Evolutionary conservation across 2,329 filamentous ascomycete species (phyloP).

Genomic region (Aspergillus sp.): DNA sequence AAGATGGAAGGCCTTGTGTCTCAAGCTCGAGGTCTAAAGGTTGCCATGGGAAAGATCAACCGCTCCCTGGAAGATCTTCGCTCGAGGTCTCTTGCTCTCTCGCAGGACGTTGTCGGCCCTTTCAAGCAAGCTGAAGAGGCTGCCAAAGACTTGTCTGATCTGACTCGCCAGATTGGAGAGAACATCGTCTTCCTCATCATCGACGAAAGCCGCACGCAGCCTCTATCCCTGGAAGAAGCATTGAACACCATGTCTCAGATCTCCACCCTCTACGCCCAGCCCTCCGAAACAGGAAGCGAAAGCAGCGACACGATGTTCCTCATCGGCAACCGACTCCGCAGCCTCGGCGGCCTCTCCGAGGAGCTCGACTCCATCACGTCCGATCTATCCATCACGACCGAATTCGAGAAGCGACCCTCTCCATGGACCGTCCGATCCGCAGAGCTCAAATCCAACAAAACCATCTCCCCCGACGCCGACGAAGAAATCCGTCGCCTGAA

Average conservation of each 20-base stretch:
- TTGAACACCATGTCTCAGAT: constrained; percentile 57
- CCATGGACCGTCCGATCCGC: constrained; percentile 84
- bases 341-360: constrained; percentile 63
- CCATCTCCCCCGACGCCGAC: constrained; percentile 76
- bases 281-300: constrained; percentile 30
- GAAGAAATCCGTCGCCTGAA: constrained; percentile 79
- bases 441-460: constrained; percentile 80
- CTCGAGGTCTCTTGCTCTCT: constrained; percentile 71
- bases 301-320: constrained; percentile 65
- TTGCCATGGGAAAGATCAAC: constrained; percentile 75
- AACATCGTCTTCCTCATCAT: constrained; percentile 66
- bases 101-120: constrained; percentile 64
- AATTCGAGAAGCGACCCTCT: constrained; percentile 73
- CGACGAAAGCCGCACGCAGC: constrained; percentile 70
- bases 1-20: constrained; percentile 72
- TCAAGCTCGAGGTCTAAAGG: constrained; percentile 79
- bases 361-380: constrained; percentile 70
- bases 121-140: constrained; percentile 71
- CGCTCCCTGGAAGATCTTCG: constrained; percentile 76
- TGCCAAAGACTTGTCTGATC: constrained; percentile 65
- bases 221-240: constrained; percentile 68
- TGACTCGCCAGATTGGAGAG: constrained; percentile 67
- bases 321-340: constrained; percentile 67
- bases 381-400: constrained; percentile 71
- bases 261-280: constrained; percentile 26